Evolutionary conservation across 148 eudicot genomes (phyloP).

Genomic region (Silene conica): DNA sequence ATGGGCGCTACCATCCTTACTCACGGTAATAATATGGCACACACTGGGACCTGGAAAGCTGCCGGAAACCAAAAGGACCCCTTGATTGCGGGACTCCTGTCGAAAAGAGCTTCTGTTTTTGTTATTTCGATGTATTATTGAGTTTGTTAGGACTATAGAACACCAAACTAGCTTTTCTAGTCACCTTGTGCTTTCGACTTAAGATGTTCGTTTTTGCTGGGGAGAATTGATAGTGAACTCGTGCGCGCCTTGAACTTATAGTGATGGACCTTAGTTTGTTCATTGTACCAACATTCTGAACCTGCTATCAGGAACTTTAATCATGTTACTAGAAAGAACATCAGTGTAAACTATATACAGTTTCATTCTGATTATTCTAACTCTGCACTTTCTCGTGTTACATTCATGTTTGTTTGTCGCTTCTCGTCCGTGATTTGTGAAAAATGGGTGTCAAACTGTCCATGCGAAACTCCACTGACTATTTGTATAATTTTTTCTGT

Average conservation of each 20-base stretch:
- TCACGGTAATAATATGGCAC: slow-evolving; percentile 22
- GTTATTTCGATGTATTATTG: slow-evolving; percentile 25
- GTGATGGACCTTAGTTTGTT: slow-evolving; percentile 8
- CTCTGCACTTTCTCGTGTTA: neutral
- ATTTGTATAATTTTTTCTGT: too few relatives aligned
- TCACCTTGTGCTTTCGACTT: neutral
- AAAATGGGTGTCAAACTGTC: too few relatives aligned
- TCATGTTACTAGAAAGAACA: neutral
- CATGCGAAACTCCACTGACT: too few relatives aligned
- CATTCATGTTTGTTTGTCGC: too few relatives aligned
- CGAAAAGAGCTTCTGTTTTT: slow-evolving; percentile 4
- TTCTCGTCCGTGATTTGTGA: too few relatives aligned
- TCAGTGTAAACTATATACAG: neutral
- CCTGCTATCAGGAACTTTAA: neutral
- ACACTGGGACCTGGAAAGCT: neutral
- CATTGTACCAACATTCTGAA: slow-evolving; percentile 12
- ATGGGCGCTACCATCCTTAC: slow-evolving; percentile 46
- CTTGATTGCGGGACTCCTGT: neutral
- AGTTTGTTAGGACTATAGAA: slow-evolving; percentile 18
- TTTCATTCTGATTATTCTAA: neutral
- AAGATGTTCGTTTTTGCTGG: neutral
- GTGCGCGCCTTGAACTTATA: slow-evolving; percentile 9
- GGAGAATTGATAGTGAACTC: slow-evolving; percentile 3
- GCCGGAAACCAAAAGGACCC: neutral
- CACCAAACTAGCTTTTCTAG: neutral